Evolutionary conservation across 352 stramenopile species (phyloP).

Genomic region (Globisporangium cystogenes): DNA sequence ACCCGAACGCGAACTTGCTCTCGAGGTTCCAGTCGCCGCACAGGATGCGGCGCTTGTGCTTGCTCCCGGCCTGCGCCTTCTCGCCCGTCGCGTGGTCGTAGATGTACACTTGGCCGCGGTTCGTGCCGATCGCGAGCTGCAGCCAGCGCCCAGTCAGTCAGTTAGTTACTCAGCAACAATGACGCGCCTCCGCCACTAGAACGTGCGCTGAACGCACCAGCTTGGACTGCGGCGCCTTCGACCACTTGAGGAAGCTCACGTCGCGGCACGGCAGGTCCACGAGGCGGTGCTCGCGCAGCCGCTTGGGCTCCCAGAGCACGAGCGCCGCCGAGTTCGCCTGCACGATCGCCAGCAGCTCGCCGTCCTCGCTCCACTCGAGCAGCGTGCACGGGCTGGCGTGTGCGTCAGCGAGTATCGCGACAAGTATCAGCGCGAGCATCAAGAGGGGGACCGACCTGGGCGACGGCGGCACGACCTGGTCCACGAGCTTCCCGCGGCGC

Average conservation of each 20-base stretch:
- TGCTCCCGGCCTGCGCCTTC: conserved; percentile 53
- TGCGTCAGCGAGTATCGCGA: background rate
- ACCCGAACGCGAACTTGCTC: conserved; percentile 79
- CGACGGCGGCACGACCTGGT: conserved; percentile 74
- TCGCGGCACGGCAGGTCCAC: conserved; percentile 70
- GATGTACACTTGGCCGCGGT: conserved; percentile 69
- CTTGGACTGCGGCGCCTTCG: conserved; percentile 52
- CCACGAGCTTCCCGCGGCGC: conserved; percentile 61
- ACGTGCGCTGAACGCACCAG: conserved; percentile 35
- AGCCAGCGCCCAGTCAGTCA: background rate
- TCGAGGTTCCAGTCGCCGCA: conserved; percentile 78
- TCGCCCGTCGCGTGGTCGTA: conserved; percentile 57
- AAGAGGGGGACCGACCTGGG: conserved; percentile 31
- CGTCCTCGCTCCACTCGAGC: conserved; percentile 69
- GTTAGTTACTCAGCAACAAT: no score
- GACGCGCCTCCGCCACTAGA: no score
- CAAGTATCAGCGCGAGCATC: background rate
- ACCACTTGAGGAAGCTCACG: conserved; percentile 78
- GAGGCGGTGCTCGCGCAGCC: conserved; percentile 49
- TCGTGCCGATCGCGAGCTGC: conserved; percentile 66
- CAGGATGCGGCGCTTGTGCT: conserved; percentile 75
- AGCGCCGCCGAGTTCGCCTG: conserved; percentile 68
- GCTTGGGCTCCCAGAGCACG: conserved; percentile 68
- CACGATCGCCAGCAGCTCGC: conserved; percentile 64
- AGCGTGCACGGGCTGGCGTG: conserved; percentile 50